Conservation (phyloP, 257 asterid genomes). For the Thymus mandschuricus region DNA sequence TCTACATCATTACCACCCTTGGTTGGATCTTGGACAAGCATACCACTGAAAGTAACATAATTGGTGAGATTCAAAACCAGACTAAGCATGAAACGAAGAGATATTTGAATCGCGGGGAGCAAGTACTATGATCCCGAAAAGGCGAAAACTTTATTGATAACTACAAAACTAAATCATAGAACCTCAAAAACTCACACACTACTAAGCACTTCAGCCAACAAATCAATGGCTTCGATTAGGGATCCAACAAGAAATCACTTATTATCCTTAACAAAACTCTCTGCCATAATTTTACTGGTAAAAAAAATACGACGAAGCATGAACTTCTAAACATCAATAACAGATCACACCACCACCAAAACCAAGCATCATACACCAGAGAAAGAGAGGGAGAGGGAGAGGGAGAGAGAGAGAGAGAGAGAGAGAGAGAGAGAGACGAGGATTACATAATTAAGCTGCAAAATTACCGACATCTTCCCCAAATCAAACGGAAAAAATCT, state of each 20-base stretch:
- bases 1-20: slow-evolving; percentile 54
- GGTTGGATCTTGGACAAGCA: slow-evolving; percentile 74
- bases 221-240: slow-evolving; percentile 1
- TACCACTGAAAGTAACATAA: slow-evolving; percentile 62
- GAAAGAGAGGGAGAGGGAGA: not conserved
- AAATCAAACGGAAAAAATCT: not conserved
- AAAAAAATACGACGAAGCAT: not conserved
- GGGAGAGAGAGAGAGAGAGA: not conserved
- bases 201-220: not conserved
- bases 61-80: not conserved
- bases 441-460: too few relatives aligned
- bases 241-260: not conserved
- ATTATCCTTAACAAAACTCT: not conserved
- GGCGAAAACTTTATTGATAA: slow-evolving; percentile 8
- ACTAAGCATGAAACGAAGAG: not conserved
- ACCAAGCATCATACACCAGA: not conserved
- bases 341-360: slow-evolving; percentile 20
- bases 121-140: not conserved
- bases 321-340: not conserved
- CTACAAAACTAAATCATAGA: not conserved
- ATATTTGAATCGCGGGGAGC: not conserved
- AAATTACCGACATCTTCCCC: too few relatives aligned
- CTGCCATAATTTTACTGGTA: not conserved
- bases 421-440: not conserved
- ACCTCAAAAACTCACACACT: slow-evolving; percentile 5